These are phyloP conservation scores for Boletus speciosus DNA, from an alignment of 768 basidiomycete species.

Conservation along the genomic window DNA sequence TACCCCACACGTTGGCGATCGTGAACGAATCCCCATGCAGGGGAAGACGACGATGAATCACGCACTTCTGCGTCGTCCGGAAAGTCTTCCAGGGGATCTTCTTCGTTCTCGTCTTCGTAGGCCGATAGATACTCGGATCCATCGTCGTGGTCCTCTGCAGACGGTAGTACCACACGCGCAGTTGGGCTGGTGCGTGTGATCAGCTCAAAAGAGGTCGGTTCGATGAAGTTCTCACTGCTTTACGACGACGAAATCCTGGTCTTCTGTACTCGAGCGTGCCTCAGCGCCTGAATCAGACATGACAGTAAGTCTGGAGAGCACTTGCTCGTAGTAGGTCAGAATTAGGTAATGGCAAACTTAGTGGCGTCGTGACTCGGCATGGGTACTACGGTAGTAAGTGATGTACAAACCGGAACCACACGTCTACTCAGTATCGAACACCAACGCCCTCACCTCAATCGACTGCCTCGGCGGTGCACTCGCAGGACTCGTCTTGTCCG, in stretches of 20 bases:
- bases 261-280: constrained; percentile 10
- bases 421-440: constrained; percentile 34
- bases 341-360: constrained; percentile 8
- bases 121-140: constrained; percentile 38
- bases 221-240: constrained; percentile 18
- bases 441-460: constrained; percentile 38
- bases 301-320: not conserved
- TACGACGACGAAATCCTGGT: constrained; percentile 23
- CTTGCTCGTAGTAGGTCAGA: not conserved
- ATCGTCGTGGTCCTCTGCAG: constrained; percentile 27
- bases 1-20: not conserved
- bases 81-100: constrained; percentile 70
- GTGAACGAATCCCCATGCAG: not conserved
- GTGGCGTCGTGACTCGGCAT: too few relatives aligned
- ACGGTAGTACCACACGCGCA: constrained; percentile 50
- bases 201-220: not conserved
- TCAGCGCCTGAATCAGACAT: constrained; percentile 22
- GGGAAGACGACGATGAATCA: not conserved
- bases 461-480: constrained; percentile 34
- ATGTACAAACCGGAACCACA: not conserved
- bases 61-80: constrained; percentile 83
- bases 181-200: constrained; percentile 19
- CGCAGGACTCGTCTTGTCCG: constrained; percentile 29
- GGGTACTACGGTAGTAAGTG: too few relatives aligned
- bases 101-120: constrained; percentile 49